phyloP scores from a whole-genome alignment of 768 basidiomycete genomes.

The Mycena galericulata region DNA sequence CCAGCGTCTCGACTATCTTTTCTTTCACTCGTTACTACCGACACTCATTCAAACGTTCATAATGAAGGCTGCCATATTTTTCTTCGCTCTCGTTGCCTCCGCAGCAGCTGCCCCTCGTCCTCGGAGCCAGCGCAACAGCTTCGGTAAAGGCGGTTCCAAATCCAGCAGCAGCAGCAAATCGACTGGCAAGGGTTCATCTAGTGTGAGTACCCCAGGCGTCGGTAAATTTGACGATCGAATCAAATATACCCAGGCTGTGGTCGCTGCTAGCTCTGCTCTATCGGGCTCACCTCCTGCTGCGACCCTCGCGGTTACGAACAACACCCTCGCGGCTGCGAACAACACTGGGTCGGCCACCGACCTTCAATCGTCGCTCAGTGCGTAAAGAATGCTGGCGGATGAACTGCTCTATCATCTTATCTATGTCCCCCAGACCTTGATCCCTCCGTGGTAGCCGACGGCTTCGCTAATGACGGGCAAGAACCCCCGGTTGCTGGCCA shows the following conservation, averaged over 20 bases:
- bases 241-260: no score
- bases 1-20: not conserved
- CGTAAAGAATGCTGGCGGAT: constrained; percentile 9
- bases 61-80: not conserved
- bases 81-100: constrained; percentile 1
- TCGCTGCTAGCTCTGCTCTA: no score
- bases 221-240: no score
- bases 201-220: no score
- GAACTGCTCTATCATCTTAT: constrained; percentile 36
- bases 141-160: constrained; percentile 27
- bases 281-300: no score
- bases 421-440: constrained; percentile 56
- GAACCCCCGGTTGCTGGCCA: constrained; percentile 57
- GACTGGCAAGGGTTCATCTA: no score
- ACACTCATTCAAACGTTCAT: constrained; percentile 1
- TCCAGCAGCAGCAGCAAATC: constrained; percentile 27
- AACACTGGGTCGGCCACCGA: no score
- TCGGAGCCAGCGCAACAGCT: constrained; percentile 16
- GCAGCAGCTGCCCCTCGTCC: not conserved
- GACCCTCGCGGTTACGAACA: no score
- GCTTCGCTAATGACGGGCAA: constrained; percentile 64
- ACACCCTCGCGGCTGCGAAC: no score
- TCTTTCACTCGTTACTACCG: not conserved
- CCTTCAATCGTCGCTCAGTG: not conserved
- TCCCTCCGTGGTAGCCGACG: constrained; percentile 55